Base-by-base conservation (phyloP, 179 eudicot species). In the Nepenthes alata region DNA sequence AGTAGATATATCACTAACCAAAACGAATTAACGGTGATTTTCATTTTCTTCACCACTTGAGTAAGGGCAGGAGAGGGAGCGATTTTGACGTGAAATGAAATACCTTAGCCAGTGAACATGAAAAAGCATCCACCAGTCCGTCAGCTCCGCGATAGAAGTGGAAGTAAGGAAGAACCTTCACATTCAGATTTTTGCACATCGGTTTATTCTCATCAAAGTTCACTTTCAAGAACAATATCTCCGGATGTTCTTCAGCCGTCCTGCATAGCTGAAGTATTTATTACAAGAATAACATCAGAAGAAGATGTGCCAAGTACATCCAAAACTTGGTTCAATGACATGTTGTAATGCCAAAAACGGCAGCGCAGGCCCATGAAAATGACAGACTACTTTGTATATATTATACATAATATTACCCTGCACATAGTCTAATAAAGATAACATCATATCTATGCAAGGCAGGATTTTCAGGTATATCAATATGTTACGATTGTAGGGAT, bases 91-190 rank as follows among this genome's bases (percentile, higher is more conserved):
- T 14, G 39, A 35, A 60, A 8, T 44, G 57, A 57, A 66, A 69
- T 71, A 94, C 99, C 91, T 94, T 94, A 39, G 95, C 95, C 38
- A 94, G 91, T 55, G 97, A 90, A 76, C 99, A 94, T 41, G 97
- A 90, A 76, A 94, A 94, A 4, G 81, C 63, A 44, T 94, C 99
- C 45, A 94, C 79, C 70, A 76, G 87, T 49, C 97, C 94, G 61
- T 85, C 97, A 34, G 89, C 95, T 60, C 99, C 97, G 38, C 91
- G 99, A 64, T 90, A 94, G 71, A 94, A 87, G 65, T 94, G 97
- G 78, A 94, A 94, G 73, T 75, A 87, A n/a, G 99, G 99, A 62
- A 94, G 99, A 60, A 94, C 99, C 75, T 87, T 94, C 37, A 94
- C 99, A 59, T 90, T 90, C 85, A 94, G 77, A 74, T 61, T 84